A percentile compares a stretch with the other conserved stretches of the same genome.
phyloP scores from a whole-genome alignment of 495 filamentous ascomycete genomes.

The Penicillium bovifimosum region DNA sequence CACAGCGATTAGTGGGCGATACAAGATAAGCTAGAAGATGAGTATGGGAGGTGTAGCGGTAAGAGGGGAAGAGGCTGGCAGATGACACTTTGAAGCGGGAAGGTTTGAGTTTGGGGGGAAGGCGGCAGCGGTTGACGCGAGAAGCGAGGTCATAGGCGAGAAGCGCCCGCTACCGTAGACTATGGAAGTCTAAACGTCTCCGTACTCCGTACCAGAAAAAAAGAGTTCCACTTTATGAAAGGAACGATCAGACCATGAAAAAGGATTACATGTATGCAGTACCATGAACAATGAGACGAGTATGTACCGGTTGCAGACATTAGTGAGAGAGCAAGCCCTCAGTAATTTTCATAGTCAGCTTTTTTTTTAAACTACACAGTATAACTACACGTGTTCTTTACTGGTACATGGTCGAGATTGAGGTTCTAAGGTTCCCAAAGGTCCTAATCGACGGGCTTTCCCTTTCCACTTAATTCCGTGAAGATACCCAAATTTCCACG shows the following conservation, averaged over 20 bases:
- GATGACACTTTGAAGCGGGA: constrained; percentile 24
- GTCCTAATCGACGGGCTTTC: background rate
- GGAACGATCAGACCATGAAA: too few species aligned
- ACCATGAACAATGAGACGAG: background rate
- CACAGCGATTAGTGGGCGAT: constrained; percentile 14
- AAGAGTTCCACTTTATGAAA: too few species aligned
- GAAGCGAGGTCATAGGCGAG: constrained; percentile 37
- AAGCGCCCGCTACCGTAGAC: constrained; percentile 19
- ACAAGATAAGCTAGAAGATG: constrained; percentile 2
- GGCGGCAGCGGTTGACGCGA: constrained; percentile 35
- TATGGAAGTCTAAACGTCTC: background rate
- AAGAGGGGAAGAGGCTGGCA: constrained; percentile 22
- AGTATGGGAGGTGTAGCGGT: constrained; percentile 6
- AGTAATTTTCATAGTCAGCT: background rate
- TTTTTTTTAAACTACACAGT: background rate
- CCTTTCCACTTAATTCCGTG: background rate
- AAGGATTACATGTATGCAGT: background rate
- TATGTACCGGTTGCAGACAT: background rate
- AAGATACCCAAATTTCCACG: background rate
- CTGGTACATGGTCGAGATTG: background rate
- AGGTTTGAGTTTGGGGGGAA: constrained; percentile 27
- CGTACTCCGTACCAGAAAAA: background rate
- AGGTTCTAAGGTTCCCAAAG: background rate
- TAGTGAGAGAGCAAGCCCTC: background rate
- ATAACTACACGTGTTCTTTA: background rate